Percentiles rank a stretch among this genome's conserved stretches.
Evolutionary conservation across 1,284 basidiomycete genomes (phyloP).

Genomic region (Moniliella sp.): DNA sequence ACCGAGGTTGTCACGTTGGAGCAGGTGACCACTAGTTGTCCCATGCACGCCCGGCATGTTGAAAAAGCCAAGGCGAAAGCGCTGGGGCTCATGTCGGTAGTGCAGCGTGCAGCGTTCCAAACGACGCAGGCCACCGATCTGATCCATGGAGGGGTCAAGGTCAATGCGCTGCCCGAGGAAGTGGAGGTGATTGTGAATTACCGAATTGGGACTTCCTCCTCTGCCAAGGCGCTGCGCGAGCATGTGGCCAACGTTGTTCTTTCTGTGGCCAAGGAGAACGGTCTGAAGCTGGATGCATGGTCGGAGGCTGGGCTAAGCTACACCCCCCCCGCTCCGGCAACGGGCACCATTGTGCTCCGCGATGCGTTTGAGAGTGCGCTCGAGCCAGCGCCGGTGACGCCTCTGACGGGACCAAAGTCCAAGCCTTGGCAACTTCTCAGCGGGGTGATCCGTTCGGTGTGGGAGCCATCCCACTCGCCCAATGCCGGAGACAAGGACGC

Average conservation of each 20-base stretch:
- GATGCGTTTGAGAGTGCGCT: conserved; percentile 38
- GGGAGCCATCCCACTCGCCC: too few species aligned
- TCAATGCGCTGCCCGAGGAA: conserved; percentile 44
- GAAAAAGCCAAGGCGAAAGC: neutral
- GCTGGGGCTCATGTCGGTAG: neutral
- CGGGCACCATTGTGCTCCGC: conserved; percentile 4
- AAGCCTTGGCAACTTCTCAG: conserved; percentile 39
- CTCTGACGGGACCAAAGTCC: conserved; percentile 32
- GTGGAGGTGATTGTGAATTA: conserved; percentile 44
- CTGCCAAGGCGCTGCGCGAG: neutral
- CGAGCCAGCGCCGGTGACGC: conserved; percentile 43
- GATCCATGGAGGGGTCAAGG: conserved; percentile 48
- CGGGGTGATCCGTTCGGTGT: conserved; percentile 42
- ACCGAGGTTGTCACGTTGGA: too few species aligned
- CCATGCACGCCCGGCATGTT: neutral
- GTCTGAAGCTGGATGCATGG: neutral
- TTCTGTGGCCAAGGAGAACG: neutral
- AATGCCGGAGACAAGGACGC: too few species aligned
- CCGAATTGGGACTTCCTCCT: conserved; percentile 40
- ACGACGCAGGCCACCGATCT: conserved; percentile 53
- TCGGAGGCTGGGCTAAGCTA: too few species aligned
- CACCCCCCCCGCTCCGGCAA: too few species aligned
- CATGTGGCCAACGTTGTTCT: neutral
- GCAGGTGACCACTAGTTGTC: too few species aligned
- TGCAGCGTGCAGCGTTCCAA: conserved; percentile 29